A percentile compares a stretch with the other conserved stretches of the same genome.
These are phyloP conservation scores for Vaccinium macrocarpon DNA, from an alignment of 148 eudicot genomes.

Conservation along the genomic window DNA sequence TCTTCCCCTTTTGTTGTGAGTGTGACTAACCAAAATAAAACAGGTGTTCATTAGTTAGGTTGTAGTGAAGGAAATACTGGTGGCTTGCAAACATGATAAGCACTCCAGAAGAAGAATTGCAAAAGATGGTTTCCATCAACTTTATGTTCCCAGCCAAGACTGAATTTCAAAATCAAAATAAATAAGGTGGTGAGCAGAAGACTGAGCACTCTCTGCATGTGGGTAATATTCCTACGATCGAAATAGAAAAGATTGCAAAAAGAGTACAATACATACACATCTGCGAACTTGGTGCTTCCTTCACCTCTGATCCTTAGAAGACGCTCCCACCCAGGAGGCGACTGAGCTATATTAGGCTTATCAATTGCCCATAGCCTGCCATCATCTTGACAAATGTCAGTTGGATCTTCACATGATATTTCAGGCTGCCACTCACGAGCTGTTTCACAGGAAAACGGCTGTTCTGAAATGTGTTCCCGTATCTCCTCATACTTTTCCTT, in stretches of 20 bases:
- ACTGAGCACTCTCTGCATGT: too few relatives aligned
- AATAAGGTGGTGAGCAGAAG: not conserved
- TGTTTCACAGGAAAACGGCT: slow-evolving; percentile 64
- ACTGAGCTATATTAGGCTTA: slow-evolving; percentile 77
- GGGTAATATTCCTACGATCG: not conserved
- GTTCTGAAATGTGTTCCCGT: slow-evolving; percentile 65
- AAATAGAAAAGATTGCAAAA: too few relatives aligned
- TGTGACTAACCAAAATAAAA: too few relatives aligned
- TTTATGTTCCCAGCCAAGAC: not conserved
- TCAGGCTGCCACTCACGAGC: slow-evolving; percentile 81
- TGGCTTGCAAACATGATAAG: too few relatives aligned
- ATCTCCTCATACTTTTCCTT: slow-evolving; percentile 90
- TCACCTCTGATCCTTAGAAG: slow-evolving; percentile 73
- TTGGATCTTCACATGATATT: slow-evolving; percentile 61
- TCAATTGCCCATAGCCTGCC: slow-evolving; percentile 94
- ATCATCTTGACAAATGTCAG: slow-evolving; percentile 78
- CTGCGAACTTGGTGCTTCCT: slow-evolving; percentile 86
- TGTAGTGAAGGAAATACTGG: not conserved
- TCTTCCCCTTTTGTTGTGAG: too few relatives aligned
- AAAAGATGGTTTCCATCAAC: not conserved
- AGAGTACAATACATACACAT: slow-evolving; percentile 61
- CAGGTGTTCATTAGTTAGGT: too few relatives aligned
- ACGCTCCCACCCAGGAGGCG: slow-evolving; percentile 90
- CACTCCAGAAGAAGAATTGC: not conserved
- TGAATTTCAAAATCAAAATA: not conserved